Base-by-base conservation (phyloP, 2,329 filamentous ascomycete species). In the Didymella sp. region DNA sequence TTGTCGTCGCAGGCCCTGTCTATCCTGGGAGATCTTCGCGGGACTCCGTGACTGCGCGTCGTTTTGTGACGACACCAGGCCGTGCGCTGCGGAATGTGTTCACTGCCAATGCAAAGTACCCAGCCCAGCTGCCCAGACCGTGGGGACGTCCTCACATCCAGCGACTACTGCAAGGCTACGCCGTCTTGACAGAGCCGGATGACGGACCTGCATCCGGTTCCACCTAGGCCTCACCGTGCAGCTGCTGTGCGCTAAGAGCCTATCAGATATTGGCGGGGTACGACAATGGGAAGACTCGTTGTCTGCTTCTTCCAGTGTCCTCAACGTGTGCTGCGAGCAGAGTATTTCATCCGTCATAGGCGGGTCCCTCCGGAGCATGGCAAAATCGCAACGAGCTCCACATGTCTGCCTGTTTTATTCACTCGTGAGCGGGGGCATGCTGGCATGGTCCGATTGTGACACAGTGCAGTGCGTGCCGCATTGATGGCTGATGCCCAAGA, bases 121-220 rank as follows among this genome's bases (percentile, higher is more conserved):
- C 41, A 46, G 47, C 47, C n/a, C 13, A 25, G 24, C 38, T 41
- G 37, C 35, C 48, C 54, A 57, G 48, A 30, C 44, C 48, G 48
- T 52, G 54, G 54, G 54, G 54, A 48, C 28, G 28, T 35, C 37
- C 35, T 51, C 45, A 21, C 33, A 27, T 56, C 47, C 41, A 47
- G 3, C 41, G 35, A 48, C 54, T 57, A 52, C 54, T 57, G 54
- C 48, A 52, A 57, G 54, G 43, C 54, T 57, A 52, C 54, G 54
- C 54, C 44, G 24, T 40, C 54, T 33, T 48, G 48, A 51, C 54
- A 57, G 47, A 51, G 42, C 40, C 54, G 54, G 48, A 43, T 22
- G 30, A 41, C 48, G 54, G 54, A 57, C 54, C 54, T 57, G 54
- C 54, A 57, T 51, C 54, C 48, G 54, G 44, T 30, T 24, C 48